These are phyloP conservation scores for Rutstroemia sp. DNA, from an alignment of 2,329 filamentous ascomycete species.

Conservation along the genomic window DNA sequence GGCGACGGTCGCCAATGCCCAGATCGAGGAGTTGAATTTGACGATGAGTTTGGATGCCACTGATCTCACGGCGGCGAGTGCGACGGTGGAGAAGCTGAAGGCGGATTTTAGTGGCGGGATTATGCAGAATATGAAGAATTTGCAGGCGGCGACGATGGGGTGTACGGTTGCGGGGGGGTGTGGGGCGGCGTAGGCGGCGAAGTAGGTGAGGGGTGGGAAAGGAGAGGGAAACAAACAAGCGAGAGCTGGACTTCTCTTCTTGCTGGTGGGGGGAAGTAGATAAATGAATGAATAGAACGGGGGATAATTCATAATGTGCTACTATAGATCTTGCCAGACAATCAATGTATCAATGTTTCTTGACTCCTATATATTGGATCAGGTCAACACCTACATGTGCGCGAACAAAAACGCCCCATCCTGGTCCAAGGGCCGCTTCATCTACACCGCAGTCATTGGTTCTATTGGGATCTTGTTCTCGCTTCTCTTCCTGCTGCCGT, in stretches of 20 bases:
- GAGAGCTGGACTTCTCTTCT: no score
- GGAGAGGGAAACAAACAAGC: no score
- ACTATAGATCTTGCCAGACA: no score
- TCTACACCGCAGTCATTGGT: slow-evolving; percentile 32
- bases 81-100: slow-evolving; percentile 15
- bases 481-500: slow-evolving; percentile 66
- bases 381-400: neutral
- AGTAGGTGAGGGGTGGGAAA: neutral
- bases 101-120: slow-evolving; percentile 19
- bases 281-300: no score
- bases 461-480: slow-evolving; percentile 61
- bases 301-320: no score
- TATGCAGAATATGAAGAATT: slow-evolving; percentile 19
- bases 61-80: slow-evolving; percentile 6
- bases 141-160: slow-evolving; percentile 9
- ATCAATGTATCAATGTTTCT: no score
- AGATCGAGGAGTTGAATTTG: slow-evolving; percentile 17
- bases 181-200: neutral
- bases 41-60: slow-evolving; percentile 13
- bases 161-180: neutral
- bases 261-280: no score
- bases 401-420: neutral
- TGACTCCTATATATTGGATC: neutral
- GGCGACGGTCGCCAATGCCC: slow-evolving; percentile 19
- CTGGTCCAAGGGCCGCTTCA: slow-evolving; percentile 7